Evolutionary conservation across 345 rosid species (phyloP).

Genomic region (Zanthoxylum bungeanum): DNA sequence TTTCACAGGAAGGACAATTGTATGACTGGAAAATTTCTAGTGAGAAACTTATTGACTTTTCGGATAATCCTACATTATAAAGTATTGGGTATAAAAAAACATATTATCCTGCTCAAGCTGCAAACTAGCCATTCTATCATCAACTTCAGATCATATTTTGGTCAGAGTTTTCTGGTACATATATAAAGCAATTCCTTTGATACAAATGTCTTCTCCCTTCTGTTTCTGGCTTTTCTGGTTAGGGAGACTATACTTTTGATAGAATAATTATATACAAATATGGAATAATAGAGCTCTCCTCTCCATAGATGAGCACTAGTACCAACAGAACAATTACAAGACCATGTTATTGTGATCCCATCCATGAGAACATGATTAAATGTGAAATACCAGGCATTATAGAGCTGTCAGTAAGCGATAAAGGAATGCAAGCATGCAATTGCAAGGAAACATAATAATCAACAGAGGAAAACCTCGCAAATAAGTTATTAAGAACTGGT

Average conservation of each 20-base stretch:
- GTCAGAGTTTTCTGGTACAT: neutral
- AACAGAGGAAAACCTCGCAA: neutral
- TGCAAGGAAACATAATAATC: neutral
- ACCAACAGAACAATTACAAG: neutral
- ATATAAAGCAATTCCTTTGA: neutral
- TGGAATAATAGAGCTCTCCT: neutral
- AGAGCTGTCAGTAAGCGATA: neutral
- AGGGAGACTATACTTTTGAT: too few species aligned
- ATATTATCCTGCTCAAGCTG: neutral
- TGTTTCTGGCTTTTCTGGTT: neutral
- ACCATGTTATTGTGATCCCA: neutral
- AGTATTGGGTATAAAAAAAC: neutral
- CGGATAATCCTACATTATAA: neutral
- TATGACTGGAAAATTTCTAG: neutral
- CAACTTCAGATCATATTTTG: neutral
- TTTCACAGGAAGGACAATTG: neutral
- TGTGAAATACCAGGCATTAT: neutral
- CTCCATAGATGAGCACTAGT: neutral
- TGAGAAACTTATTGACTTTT: neutral
- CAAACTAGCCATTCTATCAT: neutral
- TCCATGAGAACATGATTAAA: neutral
- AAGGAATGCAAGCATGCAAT: neutral
- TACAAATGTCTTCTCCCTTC: neutral
- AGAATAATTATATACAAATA: too few species aligned
- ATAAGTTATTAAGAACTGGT: neutral